phyloP scores from a whole-genome alignment of 495 filamentous ascomycete genomes.

The Neurospora terricola region DNA sequence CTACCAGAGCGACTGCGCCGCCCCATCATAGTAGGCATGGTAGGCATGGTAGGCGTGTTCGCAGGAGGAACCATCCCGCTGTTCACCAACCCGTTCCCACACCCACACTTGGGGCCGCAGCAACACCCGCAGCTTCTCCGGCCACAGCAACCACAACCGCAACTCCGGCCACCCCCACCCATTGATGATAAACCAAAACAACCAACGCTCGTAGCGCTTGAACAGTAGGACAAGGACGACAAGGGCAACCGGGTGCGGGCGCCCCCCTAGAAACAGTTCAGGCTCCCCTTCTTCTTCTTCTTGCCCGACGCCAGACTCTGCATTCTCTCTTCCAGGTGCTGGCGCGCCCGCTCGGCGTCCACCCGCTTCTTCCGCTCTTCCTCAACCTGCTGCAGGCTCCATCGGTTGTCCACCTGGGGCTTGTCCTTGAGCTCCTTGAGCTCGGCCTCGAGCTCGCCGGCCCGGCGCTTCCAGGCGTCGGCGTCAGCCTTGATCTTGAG shows the following conservation, averaged over 20 bases:
- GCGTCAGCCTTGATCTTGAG: constrained; percentile 79
- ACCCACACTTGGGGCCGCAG: neutral
- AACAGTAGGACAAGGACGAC: neutral
- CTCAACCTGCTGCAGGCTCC: constrained; percentile 85
- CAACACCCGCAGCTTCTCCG: neutral
- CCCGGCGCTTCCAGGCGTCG: constrained; percentile 83
- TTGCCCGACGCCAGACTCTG: constrained; percentile 77
- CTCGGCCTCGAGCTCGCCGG: constrained; percentile 67
- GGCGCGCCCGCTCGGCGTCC: constrained; percentile 79
- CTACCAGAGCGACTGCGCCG: neutral
- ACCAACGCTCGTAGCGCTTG: neutral
- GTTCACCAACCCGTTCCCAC: neutral
- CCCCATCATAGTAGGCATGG: neutral
- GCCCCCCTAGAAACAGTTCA: constrained; percentile 81
- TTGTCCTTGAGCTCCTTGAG: constrained; percentile 51
- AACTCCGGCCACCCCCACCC: neutral
- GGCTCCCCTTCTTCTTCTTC: constrained; percentile 92
- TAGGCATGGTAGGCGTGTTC: neutral
- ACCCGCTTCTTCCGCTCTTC: constrained; percentile 81
- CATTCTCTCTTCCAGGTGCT: constrained; percentile 89
- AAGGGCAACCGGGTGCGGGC: neutral
- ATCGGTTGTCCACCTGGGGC: constrained; percentile 49
- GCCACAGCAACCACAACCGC: neutral
- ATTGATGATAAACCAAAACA: constrained; percentile 1
- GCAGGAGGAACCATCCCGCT: neutral